Evolutionary conservation across 495 filamentous ascomycete species (phyloP).

Genomic region (Cercophora scortea): DNA sequence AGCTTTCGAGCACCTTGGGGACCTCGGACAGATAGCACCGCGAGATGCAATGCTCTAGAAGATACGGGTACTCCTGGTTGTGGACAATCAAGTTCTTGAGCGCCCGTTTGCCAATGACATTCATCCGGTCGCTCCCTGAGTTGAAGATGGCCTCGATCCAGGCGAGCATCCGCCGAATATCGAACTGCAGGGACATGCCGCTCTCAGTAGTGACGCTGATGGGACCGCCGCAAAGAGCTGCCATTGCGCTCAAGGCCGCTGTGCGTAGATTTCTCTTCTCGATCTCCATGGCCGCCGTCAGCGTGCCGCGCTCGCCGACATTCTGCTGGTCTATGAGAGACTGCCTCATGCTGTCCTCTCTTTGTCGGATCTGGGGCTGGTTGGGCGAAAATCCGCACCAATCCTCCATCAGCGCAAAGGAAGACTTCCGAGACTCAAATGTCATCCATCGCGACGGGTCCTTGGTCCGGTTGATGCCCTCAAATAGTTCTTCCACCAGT

Average conservation of each 20-base stretch:
- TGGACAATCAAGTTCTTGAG: constrained; percentile 86
- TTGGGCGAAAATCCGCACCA: constrained; percentile 98
- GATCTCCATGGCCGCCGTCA: constrained; percentile 88
- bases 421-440: constrained; percentile 87
- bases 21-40: constrained; percentile 75
- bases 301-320: constrained; percentile 59
- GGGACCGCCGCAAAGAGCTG: constrained; percentile 84
- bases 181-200: constrained; percentile 75
- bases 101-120: constrained; percentile 83
- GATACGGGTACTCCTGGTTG: constrained; percentile 74
- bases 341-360: constrained; percentile 84
- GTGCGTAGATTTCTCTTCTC: constrained; percentile 87
- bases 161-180: constrained; percentile 80
- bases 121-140: constrained; percentile 78
- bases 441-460: constrained; percentile 90
- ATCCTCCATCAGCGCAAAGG: constrained; percentile 95
- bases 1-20: constrained; percentile 83
- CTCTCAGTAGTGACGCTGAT: constrained; percentile 82
- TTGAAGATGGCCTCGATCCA: constrained; percentile 96
- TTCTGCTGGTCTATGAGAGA: constrained; percentile 58
- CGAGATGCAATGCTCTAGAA: constrained; percentile 80
- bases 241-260: constrained; percentile 92
- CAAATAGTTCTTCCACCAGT: constrained; percentile 84
- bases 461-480: constrained; percentile 78
- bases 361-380: constrained; percentile 67